A percentile compares a stretch with the other conserved stretches of the same genome.
Evolutionary conservation across 257 asterid species (phyloP).

Genomic region (Paulownia fortunei): DNA sequence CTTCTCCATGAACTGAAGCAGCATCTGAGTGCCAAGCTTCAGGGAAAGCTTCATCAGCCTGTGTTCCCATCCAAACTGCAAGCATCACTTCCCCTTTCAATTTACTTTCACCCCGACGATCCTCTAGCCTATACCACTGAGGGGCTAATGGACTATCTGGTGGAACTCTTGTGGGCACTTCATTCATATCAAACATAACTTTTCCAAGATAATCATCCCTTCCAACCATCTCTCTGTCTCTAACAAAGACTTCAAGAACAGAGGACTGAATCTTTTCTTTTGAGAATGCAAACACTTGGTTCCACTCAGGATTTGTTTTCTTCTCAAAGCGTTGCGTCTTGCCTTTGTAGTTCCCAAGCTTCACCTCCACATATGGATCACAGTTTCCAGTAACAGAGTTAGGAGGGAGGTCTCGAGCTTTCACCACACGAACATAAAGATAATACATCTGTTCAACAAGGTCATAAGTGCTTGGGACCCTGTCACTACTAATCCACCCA

Average conservation of each 20-base stretch:
- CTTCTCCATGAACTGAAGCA: conserved; percentile 65
- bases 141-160: conserved; percentile 91
- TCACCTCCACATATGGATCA: conserved; percentile 82
- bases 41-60: conserved; percentile 78
- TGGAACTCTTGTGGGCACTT: conserved; percentile 75
- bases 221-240: conserved; percentile 64
- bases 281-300: conserved; percentile 75
- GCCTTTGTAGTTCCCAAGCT: conserved; percentile 79
- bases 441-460: conserved; percentile 88
- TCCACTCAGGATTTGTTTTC: conserved; percentile 60
- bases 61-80: conserved; percentile 85
- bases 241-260: conserved; percentile 55
- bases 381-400: conserved; percentile 68
- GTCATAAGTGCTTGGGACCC: conserved; percentile 72
- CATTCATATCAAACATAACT: conserved; percentile 73
- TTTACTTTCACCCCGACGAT: conserved; percentile 48
- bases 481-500: conserved; percentile 65
- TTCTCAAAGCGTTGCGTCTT: conserved; percentile 68
- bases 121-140: conserved; percentile 76
- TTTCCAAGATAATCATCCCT: conserved; percentile 66
- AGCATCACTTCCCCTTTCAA: conserved; percentile 70
- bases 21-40: conserved; percentile 87
- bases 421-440: conserved; percentile 80
- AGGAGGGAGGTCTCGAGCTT: conserved; percentile 65
- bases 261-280: conserved; percentile 75